These are phyloP conservation scores for Wickerhamomyces chaumierensis DNA, from an alignment of 805 yeast species.

Conservation along the genomic window DNA sequence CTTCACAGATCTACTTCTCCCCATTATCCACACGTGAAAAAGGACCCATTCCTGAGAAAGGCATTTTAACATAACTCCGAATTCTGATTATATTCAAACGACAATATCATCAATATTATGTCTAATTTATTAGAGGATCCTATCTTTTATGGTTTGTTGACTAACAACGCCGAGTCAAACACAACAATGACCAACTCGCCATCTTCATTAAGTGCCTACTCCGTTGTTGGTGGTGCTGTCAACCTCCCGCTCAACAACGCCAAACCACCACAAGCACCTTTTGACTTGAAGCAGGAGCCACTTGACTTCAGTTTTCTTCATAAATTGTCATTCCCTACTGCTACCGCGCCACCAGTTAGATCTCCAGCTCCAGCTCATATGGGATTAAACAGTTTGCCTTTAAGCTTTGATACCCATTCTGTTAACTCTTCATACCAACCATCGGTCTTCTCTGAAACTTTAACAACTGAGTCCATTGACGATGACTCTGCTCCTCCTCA, in stretches of 20 bases:
- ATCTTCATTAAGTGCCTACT: neutral
- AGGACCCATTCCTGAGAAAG: too few species aligned
- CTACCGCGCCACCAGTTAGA: too few species aligned
- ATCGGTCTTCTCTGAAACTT: neutral
- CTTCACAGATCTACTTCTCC: too few species aligned
- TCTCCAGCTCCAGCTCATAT: too few species aligned
- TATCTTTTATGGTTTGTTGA: slow-evolving; percentile 12
- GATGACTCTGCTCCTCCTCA: neutral
- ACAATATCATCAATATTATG: too few species aligned
- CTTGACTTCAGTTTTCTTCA: neutral
- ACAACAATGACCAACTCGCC: neutral
- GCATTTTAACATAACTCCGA: too few species aligned
- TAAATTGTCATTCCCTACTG: neutral
- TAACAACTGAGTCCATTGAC: neutral
- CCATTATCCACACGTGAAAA: too few species aligned
- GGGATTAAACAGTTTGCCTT: too few species aligned
- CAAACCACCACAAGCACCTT: too few species aligned
- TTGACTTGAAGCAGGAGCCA: too few species aligned
- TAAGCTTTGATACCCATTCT: neutral
- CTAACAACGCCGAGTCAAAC: slow-evolving; percentile 6
- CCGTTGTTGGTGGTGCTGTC: neutral
- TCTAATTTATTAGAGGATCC: slow-evolving; percentile 16
- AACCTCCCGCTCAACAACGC: neutral
- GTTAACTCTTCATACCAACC: neutral
- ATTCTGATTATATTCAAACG: too few species aligned